Conservation (phyloP, 2,329 filamentous ascomycete species). For the Verticillium klebahnii region DNA sequence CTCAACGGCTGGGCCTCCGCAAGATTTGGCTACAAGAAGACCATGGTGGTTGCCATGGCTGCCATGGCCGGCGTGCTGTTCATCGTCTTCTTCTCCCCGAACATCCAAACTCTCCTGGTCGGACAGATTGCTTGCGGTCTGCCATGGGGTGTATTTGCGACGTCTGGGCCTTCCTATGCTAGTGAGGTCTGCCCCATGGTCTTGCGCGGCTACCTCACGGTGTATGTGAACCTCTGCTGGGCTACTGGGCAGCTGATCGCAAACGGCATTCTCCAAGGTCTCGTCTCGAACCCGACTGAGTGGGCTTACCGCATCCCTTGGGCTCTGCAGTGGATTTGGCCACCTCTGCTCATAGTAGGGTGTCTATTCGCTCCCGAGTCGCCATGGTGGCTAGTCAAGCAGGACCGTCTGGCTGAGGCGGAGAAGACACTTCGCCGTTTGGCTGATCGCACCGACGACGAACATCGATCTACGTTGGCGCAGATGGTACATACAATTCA, state of each 20-base stretch:
- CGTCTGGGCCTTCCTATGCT: conserved; percentile 34
- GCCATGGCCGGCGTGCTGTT: conserved; percentile 37
- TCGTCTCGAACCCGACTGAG: conserved; percentile 23
- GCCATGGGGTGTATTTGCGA: conserved; percentile 40
- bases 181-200: conserved; percentile 35
- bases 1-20: conserved; percentile 38
- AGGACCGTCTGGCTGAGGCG: conserved; percentile 25
- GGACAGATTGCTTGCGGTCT: conserved; percentile 31
- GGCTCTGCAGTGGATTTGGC: conserved; percentile 33
- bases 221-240: conserved; percentile 37
- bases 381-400: conserved; percentile 35
- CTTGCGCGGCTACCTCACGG: conserved; percentile 34
- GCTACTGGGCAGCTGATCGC: conserved; percentile 35
- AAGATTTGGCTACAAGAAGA: conserved; percentile 24
- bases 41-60: conserved; percentile 29
- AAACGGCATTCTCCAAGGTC: conserved; percentile 30
- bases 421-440: conserved; percentile 22
- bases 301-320: conserved; percentile 36
- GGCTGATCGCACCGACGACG: no score
- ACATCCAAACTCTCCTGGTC: conserved; percentile 33
- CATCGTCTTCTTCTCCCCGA: conserved; percentile 41
- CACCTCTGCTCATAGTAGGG: conserved; percentile 23
- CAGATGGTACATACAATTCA: background rate
- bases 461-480: background rate
- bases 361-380: conserved; percentile 29